Conservation (phyloP, 176 grass and related monocot genomes). For the Oryza meyeriana region DNA sequence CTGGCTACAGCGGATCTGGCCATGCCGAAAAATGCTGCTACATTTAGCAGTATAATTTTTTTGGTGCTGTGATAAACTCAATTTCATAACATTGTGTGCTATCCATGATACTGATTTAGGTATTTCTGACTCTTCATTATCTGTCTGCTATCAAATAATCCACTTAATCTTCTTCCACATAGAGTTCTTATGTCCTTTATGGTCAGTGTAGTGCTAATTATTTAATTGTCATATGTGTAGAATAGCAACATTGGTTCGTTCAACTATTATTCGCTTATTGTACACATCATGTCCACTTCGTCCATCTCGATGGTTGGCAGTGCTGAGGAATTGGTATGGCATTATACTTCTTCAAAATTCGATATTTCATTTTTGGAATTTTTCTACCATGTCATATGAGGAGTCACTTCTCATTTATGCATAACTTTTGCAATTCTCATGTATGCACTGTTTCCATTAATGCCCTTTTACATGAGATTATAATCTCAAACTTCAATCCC, state of each 20-base stretch:
- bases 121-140: neutral
- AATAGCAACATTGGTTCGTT: constrained; percentile 82
- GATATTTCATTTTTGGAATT: neutral
- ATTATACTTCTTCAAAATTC: constrained; percentile 4
- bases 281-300: constrained; percentile 74
- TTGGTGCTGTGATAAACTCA: neutral
- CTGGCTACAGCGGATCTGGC: neutral
- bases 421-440: neutral
- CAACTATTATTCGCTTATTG: constrained; percentile 88
- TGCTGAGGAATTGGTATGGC: constrained; percentile 74
- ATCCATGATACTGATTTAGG: neutral
- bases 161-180: neutral
- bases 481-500: neutral
- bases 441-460: neutral
- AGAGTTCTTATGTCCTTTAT: constrained; percentile 9
- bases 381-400: neutral
- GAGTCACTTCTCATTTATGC: neutral
- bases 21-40: neutral
- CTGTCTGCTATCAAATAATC: neutral
- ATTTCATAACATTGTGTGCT: neutral
- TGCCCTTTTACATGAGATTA: neutral
- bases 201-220: constrained; percentile 1
- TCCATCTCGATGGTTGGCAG: constrained; percentile 85
- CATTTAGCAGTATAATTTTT: neutral
- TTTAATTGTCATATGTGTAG: constrained; percentile 40